Base-by-base conservation (phyloP, 805 yeast genomes). In the Zygosaccharomyces kombuchaensis region DNA sequence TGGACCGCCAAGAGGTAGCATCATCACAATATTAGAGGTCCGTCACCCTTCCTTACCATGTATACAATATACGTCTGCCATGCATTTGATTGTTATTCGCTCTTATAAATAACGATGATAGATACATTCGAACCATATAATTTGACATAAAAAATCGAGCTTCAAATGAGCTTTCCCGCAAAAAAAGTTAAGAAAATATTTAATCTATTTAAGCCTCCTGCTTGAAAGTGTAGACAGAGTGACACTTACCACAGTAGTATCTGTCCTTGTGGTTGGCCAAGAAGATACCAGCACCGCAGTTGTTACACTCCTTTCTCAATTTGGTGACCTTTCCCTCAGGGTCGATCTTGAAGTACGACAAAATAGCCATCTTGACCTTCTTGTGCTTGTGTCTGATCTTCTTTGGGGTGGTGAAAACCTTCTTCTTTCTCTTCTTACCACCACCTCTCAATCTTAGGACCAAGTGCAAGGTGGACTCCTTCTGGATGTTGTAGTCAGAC, bases 401-500 rank as follows among this genome's bases (percentile, higher is more conserved):
- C 90, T 93, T 93, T 82, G 99, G 99, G 72, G 98, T 91, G 80
- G 98, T 91, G 91, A 91, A 93, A 73, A 89, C 97, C 95, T 91
- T 91, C 96, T 93, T 93, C 93, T 93, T 93, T 84, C 96, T 91
- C 93, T 93, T 93, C 87, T 90, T 93, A 81, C 96, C 96, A 78
- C 41, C 41, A 80, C 98, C 98, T 80, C 97, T 87, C 73, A 91
- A 86, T 82, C 97, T 89, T 60, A 91, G 78, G 58, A 91, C 98
- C 77, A 91, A 82, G 75, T 91, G 96, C 46, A 90, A 74, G 53
- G 97, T 90, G 55, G 96, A 88, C 77, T 90, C 97, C 80, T 90
- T 90, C 77, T 89, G 96, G 73, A 90, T 90, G 85, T 90, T 90
- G 91, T 90, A 90, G 77, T 90, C 96, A 57, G 96, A 84, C 56